Percentiles rank a stretch among this genome's conserved stretches.
These are phyloP conservation scores for Salix viminalis DNA, from an alignment of 345 rosid genomes.

Conservation along the genomic window DNA sequence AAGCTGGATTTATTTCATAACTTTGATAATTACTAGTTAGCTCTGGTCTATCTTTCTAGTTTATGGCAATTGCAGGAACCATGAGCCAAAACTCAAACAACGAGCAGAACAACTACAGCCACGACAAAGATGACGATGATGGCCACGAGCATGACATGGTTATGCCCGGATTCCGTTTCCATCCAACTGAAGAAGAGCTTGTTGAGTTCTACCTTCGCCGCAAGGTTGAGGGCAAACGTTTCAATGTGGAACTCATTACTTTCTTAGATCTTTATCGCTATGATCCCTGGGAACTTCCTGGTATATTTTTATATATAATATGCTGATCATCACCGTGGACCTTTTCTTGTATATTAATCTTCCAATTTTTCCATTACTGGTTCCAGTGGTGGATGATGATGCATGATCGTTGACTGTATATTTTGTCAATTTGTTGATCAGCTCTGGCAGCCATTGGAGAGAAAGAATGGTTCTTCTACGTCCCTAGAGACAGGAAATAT, in stretches of 20 bases:
- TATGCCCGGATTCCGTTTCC: slow-evolving; percentile 98
- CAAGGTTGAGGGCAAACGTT: slow-evolving; percentile 98
- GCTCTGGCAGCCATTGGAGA: slow-evolving; percentile 98
- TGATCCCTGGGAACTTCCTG: slow-evolving; percentile 99
- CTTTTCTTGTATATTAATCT: background rate
- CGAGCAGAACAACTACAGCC: slow-evolving; percentile 25
- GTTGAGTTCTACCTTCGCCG: slow-evolving; percentile 99
- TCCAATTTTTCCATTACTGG: background rate
- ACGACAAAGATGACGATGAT: slow-evolving; percentile 35
- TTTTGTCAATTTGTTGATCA: slow-evolving; percentile 13
- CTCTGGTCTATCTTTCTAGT: slow-evolving; percentile 5
- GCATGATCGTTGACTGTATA: background rate
- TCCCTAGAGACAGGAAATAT: slow-evolving; percentile 90
- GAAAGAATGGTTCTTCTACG: slow-evolving; percentile 99
- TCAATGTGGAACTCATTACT: slow-evolving; percentile 96
- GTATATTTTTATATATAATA: slow-evolving; percentile 30
- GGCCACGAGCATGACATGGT: slow-evolving; percentile 92
- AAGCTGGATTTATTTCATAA: slow-evolving; percentile 2
- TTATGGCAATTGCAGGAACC: slow-evolving; percentile 66
- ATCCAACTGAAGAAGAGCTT: slow-evolving; percentile 97
- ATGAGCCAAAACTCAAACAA: slow-evolving; percentile 42
- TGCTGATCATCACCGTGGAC: background rate
- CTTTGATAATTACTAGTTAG: background rate
- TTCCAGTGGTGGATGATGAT: background rate
- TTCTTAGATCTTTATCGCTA: slow-evolving; percentile 98